Evolutionary conservation across 129 eudicot genomes (phyloP), one percentile per base, ranked within the genome.

Genomic region (Centrapalus pauciflorus): DNA sequence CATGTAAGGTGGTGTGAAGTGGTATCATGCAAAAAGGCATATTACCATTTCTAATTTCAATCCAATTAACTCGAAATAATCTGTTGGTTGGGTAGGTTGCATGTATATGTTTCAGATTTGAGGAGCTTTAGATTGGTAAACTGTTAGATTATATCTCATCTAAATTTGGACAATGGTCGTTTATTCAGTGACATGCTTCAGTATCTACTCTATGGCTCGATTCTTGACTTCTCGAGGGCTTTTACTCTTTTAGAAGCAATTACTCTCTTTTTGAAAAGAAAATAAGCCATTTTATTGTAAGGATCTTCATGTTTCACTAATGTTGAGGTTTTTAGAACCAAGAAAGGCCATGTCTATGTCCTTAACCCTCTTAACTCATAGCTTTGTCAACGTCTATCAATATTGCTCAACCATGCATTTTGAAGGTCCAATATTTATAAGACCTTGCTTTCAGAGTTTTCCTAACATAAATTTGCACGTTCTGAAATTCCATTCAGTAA

Each of bases 341-440:
- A 67, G 73, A 63, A 67, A 55, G 54, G 40, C 16, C 16, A 35
- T 50, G 72, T 14, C 55, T 2, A 51, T 54, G 35, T 16, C 20
- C 3, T 6, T 54, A 35, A 67, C 50, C 13, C 64, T 67, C 49
- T 6, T 20, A 34, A 37, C 51, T 35, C 52, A 8, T 35, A 33
- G 52, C 25, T 55, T n/a, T 25, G 16, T 10, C 37, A 16, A 1
- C 14, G 50, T 34, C 11, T 30, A 30, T 29, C 64, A 57, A 46
- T 16, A 7, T 25, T 25, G n/a, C n/a, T n/a, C n/a, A n/a, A n/a
- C 16, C 1, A 64, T 30, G 24, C 40, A 41, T 64, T 43, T 13
- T 64, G 34, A 64, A 16, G n/a, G 34, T 26, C 24, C 25, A 64
- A 12, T 41, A 25, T 14, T n/a, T n/a, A 25, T 35, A 64, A 26